Evolutionary conservation across 129 eudicot species (phyloP).

Genomic region (Solidago caesia): DNA sequence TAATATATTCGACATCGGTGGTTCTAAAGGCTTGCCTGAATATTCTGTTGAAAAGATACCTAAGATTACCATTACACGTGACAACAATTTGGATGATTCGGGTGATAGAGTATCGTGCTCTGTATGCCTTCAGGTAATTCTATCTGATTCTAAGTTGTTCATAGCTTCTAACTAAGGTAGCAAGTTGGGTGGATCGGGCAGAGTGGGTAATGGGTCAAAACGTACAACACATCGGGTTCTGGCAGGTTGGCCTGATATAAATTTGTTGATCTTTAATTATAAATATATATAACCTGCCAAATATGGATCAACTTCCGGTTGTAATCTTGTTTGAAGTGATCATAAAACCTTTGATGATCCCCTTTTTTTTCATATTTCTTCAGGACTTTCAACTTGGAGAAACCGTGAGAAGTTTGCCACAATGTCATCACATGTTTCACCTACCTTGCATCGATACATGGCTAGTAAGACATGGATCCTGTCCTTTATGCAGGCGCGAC

Average conservation of each 20-base stretch:
- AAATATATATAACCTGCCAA: background rate
- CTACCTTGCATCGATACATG: conserved; percentile 96
- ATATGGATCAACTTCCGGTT: background rate
- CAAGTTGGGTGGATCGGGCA: background rate
- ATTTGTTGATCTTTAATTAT: no score
- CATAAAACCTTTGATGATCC: background rate
- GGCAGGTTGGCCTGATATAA: no score
- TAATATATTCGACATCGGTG: conserved; percentile 77
- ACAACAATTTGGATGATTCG: conserved; percentile 69
- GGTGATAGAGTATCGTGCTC: conserved; percentile 90
- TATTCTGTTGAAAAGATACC: conserved; percentile 87
- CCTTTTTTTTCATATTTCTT: background rate
- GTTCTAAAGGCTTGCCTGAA: conserved; percentile 77
- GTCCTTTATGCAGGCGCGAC: conserved; percentile 95
- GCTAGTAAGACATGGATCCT: conserved; percentile 93
- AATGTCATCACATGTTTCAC: conserved; percentile 95
- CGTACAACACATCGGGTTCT: background rate
- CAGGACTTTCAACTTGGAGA: conserved; percentile 94
- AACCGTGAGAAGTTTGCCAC: conserved; percentile 84
- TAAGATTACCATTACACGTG: conserved; percentile 60
- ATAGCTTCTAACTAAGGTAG: background rate
- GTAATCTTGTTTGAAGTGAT: background rate
- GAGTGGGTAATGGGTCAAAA: background rate
- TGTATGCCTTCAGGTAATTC: conserved; percentile 88
- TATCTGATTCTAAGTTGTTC: background rate